A percentile compares a stretch with the other conserved stretches of the same genome.
Evolutionary conservation across 2,329 filamentous ascomycete genomes (phyloP).

Genomic region (Colletotrichum sp.): DNA sequence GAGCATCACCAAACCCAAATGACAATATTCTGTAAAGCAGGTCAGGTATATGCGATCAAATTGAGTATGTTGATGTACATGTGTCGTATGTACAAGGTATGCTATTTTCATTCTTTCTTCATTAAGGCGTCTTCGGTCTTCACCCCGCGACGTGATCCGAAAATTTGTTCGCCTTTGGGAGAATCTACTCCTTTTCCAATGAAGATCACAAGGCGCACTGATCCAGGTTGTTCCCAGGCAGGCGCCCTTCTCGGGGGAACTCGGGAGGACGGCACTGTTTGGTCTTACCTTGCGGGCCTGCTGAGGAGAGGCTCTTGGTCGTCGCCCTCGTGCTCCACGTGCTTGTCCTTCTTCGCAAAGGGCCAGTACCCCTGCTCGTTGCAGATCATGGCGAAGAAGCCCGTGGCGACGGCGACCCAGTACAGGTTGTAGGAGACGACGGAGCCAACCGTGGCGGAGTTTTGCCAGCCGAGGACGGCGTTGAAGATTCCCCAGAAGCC

Average conservation of each 20-base stretch:
- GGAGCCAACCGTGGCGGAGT: conserved; percentile 23
- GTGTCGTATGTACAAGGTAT: conserved; percentile 6
- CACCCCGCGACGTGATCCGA: background rate
- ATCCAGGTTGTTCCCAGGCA: background rate
- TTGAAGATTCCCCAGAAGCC: conserved; percentile 78
- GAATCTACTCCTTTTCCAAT: background rate
- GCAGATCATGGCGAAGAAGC: conserved; percentile 20
- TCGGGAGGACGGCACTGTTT: background rate
- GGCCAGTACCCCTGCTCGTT: conserved; percentile 19
- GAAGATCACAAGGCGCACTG: background rate
- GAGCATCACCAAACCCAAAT: background rate
- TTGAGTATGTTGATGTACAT: background rate
- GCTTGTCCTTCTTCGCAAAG: conserved; percentile 2
- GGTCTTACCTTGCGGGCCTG: conserved; percentile 21
- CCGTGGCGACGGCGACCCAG: conserved; percentile 20
- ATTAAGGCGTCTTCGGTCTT: conserved; percentile 7
- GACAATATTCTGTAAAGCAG: conserved; percentile 3
- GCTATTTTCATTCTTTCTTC: background rate
- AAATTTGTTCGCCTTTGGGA: background rate
- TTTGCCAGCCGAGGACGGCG: conserved; percentile 66
- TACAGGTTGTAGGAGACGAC: conserved; percentile 23
- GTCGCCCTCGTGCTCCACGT: background rate
- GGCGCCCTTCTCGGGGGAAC: background rate
- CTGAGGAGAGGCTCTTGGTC: conserved; percentile 22
- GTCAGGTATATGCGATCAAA: background rate